Percentiles rank a stretch among this genome's conserved stretches.
Conservation (phyloP, 2,329 filamentous ascomycete genomes). For the Rhytidhysteron rufulum region DNA sequence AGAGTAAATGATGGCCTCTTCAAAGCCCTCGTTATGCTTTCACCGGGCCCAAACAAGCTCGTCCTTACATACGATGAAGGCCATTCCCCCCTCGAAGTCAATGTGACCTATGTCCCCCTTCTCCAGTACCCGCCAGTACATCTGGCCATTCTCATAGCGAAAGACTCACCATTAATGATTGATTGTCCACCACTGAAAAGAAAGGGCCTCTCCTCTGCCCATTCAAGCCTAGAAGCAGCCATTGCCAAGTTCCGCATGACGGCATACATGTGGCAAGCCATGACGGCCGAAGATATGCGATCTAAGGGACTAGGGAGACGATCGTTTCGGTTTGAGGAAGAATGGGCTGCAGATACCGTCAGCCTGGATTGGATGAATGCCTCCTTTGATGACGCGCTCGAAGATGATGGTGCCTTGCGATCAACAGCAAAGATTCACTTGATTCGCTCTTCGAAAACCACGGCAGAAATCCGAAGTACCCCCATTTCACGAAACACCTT, state of each 20-base stretch:
- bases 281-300: slow-evolving; percentile 30
- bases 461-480: slow-evolving; percentile 17
- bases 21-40: slow-evolving; percentile 29
- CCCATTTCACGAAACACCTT: slow-evolving; percentile 13
- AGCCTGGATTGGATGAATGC: slow-evolving; percentile 19
- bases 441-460: slow-evolving; percentile 20
- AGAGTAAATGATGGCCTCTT: slow-evolving; percentile 27
- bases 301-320: slow-evolving; percentile 21
- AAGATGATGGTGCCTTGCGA: slow-evolving; percentile 16
- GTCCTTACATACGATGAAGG: slow-evolving; percentile 17
- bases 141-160: slow-evolving; percentile 28
- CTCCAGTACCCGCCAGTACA: slow-evolving; percentile 30
- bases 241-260: slow-evolving; percentile 31
- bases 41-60: slow-evolving; percentile 20
- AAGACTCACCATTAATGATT: slow-evolving; percentile 27
- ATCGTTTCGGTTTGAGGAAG: slow-evolving; percentile 29
- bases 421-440: slow-evolving; percentile 24
- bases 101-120: slow-evolving; percentile 24
- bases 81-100: slow-evolving; percentile 9
- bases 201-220: slow-evolving; percentile 19
- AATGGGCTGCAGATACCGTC: slow-evolving; percentile 22
- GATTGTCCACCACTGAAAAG: slow-evolving; percentile 26
- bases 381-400: slow-evolving; percentile 7
- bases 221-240: slow-evolving; percentile 24
- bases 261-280: slow-evolving; percentile 33